Percentiles rank a stretch among this genome's conserved stretches.
Evolutionary conservation across 2,329 filamentous ascomycete species (phyloP).

Genomic region (Alternaria incomplexa): DNA sequence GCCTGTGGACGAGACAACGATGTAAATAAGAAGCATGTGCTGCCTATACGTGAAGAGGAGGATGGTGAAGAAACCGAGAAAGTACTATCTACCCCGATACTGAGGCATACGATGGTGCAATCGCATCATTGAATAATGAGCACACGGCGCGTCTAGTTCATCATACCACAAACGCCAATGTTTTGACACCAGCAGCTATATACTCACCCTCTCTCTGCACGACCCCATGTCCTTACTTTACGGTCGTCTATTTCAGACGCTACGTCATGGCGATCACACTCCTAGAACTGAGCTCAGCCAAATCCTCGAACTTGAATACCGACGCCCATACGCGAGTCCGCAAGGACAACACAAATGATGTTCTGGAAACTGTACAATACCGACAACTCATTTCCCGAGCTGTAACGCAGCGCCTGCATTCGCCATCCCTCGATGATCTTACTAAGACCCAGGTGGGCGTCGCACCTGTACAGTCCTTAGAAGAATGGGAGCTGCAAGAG

Average conservation of each 20-base stretch:
- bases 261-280: not conserved
- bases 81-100: not conserved
- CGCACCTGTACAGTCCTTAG: not conserved
- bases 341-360: not conserved
- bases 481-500: not conserved
- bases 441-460: not conserved
- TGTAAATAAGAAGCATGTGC: not conserved
- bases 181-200: not conserved
- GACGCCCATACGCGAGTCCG: not conserved
- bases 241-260: too few species aligned
- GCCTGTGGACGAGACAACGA: not conserved
- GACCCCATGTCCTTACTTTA: not conserved
- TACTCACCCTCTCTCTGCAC: too few species aligned
- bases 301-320: not conserved
- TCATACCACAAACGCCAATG: not conserved
- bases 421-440: not conserved
- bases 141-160: not conserved
- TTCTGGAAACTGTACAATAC: constrained; percentile 1
- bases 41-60: not conserved
- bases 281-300: not conserved
- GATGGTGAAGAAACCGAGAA: not conserved
- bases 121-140: constrained; percentile 2
- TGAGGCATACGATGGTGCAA: not conserved
- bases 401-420: constrained; percentile 23
- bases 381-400: constrained; percentile 25